Conservation (phyloP, 805 yeast genomes). For the Zygosaccharomyces lentus region DNA sequence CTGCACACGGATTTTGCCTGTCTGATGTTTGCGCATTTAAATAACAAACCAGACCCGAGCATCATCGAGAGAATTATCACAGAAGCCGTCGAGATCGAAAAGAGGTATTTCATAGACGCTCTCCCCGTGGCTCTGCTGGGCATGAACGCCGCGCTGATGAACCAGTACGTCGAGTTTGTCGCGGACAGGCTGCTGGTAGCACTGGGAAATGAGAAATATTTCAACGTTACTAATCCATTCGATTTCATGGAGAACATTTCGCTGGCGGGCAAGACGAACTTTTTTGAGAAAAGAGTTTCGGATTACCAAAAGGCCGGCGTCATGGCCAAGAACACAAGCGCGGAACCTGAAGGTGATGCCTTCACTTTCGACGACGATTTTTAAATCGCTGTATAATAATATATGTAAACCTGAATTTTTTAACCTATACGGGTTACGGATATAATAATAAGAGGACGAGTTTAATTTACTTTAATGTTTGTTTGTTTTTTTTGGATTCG, state of each 20-base stretch:
- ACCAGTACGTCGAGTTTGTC: constrained; percentile 95
- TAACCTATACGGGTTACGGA: neutral
- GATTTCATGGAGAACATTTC: constrained; percentile 99
- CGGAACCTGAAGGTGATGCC: constrained; percentile 46
- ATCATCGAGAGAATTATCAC: constrained; percentile 83
- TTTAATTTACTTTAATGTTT: too few relatives aligned
- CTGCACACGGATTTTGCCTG: constrained; percentile 98
- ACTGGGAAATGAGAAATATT: constrained; percentile 84
- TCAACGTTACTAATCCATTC: constrained; percentile 88
- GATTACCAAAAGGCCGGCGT: constrained; percentile 99
- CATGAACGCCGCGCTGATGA: constrained; percentile 91
- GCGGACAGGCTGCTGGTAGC: constrained; percentile 94
- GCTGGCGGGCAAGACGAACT: constrained; percentile 96
- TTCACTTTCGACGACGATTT: constrained; percentile 93
- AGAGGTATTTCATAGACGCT: constrained; percentile 92
- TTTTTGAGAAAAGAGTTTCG: constrained; percentile 97
- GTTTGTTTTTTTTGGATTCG: too few relatives aligned
- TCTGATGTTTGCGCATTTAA: constrained; percentile 84
- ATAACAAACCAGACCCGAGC: constrained; percentile 76
- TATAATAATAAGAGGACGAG: neutral
- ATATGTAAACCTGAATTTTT: constrained; percentile 2
- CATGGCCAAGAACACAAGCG: constrained; percentile 68
- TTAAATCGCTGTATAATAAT: constrained; percentile 37
- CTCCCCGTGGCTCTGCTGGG: constrained; percentile 90
- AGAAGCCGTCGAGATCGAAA: constrained; percentile 93